phyloP scores from a whole-genome alignment of 306 rosid species.

The Prinsepia uniflora region DNA sequence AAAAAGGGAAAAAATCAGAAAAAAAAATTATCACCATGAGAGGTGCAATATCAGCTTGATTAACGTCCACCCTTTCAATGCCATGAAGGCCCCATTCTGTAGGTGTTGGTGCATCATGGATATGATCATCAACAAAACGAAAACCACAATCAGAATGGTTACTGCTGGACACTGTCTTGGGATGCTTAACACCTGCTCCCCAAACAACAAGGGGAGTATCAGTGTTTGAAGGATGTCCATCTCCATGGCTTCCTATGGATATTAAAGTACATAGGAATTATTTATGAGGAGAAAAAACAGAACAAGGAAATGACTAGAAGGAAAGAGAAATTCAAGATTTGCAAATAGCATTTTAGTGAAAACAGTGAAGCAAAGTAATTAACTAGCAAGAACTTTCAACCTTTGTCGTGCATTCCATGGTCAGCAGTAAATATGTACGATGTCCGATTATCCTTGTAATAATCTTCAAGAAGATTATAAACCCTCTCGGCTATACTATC shows the following conservation, averaged over 20 bases:
- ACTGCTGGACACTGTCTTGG: conserved; percentile 61
- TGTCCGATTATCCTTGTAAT: conserved; percentile 70
- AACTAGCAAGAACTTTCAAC: conserved; percentile 29
- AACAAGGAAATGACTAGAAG: background rate
- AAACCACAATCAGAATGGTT: conserved; percentile 65
- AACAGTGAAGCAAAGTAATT: conserved; percentile 8
- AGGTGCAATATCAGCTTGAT: conserved; percentile 92
- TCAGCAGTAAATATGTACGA: conserved; percentile 83
- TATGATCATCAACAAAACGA: conserved; percentile 76
- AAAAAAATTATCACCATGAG: conserved; percentile 58
- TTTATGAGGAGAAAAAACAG: background rate
- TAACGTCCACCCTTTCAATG: conserved; percentile 87
- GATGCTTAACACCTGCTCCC: conserved; percentile 89
- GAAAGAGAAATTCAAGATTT: too few species aligned
- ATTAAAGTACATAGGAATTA: background rate
- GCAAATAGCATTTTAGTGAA: background rate
- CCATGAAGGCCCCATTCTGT: conserved; percentile 74
- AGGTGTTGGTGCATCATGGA: conserved; percentile 78
- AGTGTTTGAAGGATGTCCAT: conserved; percentile 90
- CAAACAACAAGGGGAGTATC: conserved; percentile 94
- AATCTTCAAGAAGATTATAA: conserved; percentile 63
- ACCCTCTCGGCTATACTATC: conserved; percentile 81
- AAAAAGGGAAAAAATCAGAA: conserved; percentile 11
- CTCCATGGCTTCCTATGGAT: conserved; percentile 81
- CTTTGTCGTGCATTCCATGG: conserved; percentile 95